Conservation (phyloP, 176 grass and related monocot genomes). For the Saccharum spontaneum region DNA sequence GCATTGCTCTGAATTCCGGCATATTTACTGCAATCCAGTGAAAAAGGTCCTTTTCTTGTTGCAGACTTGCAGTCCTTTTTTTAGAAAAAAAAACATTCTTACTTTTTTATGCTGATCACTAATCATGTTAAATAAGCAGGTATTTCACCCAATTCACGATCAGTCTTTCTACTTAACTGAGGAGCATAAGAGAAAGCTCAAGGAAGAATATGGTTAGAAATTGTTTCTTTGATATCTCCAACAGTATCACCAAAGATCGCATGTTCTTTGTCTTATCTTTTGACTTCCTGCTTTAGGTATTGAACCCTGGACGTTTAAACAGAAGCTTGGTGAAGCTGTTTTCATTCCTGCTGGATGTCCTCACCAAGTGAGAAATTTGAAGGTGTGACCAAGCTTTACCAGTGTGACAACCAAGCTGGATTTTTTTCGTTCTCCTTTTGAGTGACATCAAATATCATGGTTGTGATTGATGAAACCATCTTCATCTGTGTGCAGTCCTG, state of each 20-base stretch:
- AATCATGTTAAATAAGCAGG: slow-evolving; percentile 34
- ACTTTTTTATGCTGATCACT: neutral
- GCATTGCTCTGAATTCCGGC: slow-evolving; percentile 75
- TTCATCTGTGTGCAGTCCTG: slow-evolving; percentile 67
- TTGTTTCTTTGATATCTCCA: neutral
- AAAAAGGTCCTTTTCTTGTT: slow-evolving; percentile 46
- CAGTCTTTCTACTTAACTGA: slow-evolving; percentile 70
- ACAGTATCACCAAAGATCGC: neutral
- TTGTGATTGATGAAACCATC: slow-evolving; percentile 15
- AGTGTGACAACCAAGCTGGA: neutral
- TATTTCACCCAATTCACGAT: slow-evolving; percentile 75
- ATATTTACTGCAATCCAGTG: slow-evolving; percentile 60
- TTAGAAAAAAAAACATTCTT: neutral
- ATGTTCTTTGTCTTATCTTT: neutral
- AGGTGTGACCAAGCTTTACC: slow-evolving; percentile 45
- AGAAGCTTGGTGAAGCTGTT: slow-evolving; percentile 86
- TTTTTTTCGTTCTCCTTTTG: neutral
- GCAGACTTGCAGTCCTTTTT: neutral
- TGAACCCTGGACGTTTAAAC: slow-evolving; percentile 91
- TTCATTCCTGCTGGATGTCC: slow-evolving; percentile 87
- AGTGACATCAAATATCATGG: slow-evolving; percentile 6
- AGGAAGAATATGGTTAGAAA: slow-evolving; percentile 75
- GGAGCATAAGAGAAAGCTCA: slow-evolving; percentile 80
- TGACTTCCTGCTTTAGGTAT: slow-evolving; percentile 49
- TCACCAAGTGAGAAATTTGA: slow-evolving; percentile 87